Conservation (phyloP, 352 stramenopile genomes). For the Globisporangium spiculum region DNA sequence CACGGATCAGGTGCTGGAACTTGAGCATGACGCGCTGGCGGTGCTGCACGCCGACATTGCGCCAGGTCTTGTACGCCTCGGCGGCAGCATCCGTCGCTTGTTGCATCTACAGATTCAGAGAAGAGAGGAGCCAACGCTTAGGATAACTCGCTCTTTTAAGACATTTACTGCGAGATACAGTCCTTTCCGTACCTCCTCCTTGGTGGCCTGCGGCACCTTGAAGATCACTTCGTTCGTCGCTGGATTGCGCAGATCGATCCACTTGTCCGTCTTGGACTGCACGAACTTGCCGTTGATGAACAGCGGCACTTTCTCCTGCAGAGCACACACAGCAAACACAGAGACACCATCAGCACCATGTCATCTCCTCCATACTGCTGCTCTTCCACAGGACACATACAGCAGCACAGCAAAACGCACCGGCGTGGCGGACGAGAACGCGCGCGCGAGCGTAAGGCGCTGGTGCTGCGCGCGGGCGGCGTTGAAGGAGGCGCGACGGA, state of each 20-base stretch:
- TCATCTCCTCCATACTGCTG: neutral
- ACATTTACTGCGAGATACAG: neutral
- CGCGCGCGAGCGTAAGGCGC: conserved; percentile 20
- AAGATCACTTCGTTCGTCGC: conserved; percentile 89
- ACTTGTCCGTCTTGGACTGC: conserved; percentile 88
- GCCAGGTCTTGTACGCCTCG: conserved; percentile 92
- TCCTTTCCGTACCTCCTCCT: conserved; percentile 50
- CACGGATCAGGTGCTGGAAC: conserved; percentile 93
- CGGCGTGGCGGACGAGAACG: conserved; percentile 36
- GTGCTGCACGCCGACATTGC: conserved; percentile 91
- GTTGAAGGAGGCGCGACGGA: conserved; percentile 16
- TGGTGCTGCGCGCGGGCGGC: conserved; percentile 15
- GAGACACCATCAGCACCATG: neutral
- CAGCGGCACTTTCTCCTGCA: conserved; percentile 66
- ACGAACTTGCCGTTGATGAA: conserved; percentile 94
- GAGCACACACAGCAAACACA: neutral
- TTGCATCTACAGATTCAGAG: conserved; percentile 58
- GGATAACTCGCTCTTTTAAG: neutral
- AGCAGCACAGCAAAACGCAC: conserved; percentile 18
- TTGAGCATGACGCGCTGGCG: conserved; percentile 95
- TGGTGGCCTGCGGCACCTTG: conserved; percentile 84
- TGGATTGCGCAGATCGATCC: conserved; percentile 91
- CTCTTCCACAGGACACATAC: neutral
- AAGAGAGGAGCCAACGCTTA: neutral
- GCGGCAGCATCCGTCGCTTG: conserved; percentile 72